phyloP scores from a whole-genome alignment of 495 filamentous ascomycete genomes.

The Neurospora tetrasperma region DNA sequence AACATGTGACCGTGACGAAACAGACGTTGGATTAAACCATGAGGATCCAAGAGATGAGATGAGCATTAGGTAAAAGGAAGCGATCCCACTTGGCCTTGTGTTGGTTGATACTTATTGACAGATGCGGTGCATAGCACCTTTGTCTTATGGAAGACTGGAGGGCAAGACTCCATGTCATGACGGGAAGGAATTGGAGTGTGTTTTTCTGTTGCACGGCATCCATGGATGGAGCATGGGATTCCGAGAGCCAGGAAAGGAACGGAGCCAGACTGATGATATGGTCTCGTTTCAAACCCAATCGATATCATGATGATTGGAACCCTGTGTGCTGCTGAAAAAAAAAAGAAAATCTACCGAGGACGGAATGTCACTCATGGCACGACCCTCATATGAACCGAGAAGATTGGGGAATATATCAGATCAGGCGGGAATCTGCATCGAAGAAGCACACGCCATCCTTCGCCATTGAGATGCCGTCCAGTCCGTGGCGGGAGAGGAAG shows the following conservation, averaged over 20 bases:
- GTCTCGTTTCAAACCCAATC: not conserved
- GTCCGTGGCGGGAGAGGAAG: not conserved
- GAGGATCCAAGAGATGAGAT: not conserved
- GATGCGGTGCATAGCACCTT: not conserved
- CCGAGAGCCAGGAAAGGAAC: not conserved
- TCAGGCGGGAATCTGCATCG: not conserved
- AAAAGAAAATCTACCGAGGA: not conserved
- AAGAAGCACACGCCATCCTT: not conserved
- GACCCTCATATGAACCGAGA: not conserved
- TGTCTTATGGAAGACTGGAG: not conserved
- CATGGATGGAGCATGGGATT: not conserved
- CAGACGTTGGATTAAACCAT: not conserved
- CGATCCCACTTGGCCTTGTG: not conserved
- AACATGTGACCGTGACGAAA: not conserved
- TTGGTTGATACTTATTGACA: not conserved
- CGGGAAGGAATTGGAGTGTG: too few relatives aligned
- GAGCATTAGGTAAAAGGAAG: not conserved
- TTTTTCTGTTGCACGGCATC: not conserved
- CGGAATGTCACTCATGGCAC: not conserved
- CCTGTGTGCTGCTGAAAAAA: not conserved
- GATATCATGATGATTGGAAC: not conserved
- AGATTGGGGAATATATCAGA: not conserved
- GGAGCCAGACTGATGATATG: not conserved
- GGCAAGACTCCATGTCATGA: not conserved
- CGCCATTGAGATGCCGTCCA: not conserved